Percentiles rank a stretch among this genome's conserved stretches.
These are phyloP conservation scores for Trypanosoma caninum DNA, from an alignment of 208 protist genomes.

Conservation along the genomic window DNA sequence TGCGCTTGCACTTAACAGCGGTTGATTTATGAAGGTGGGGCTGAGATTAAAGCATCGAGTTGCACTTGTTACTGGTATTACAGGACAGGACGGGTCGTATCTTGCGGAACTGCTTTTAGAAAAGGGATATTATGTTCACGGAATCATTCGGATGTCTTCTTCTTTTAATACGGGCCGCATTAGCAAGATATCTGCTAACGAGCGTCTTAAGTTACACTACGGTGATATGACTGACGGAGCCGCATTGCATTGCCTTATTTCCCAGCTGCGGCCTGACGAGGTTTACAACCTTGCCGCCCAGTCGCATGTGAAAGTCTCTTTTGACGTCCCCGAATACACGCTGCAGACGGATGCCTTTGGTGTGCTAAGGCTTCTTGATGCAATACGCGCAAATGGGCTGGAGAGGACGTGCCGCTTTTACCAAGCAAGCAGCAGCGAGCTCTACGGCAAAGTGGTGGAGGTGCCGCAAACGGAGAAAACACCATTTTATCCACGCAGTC, in stretches of 20 bases:
- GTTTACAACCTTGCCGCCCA: conserved; percentile 94
- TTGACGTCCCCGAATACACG: conserved; percentile 95
- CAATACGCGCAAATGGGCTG: conserved; percentile 79
- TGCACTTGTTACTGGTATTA: conserved; percentile 93
- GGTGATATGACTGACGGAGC: conserved; percentile 93
- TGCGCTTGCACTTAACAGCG: not conserved
- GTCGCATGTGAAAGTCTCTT: conserved; percentile 94
- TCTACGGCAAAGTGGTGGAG: conserved; percentile 93
- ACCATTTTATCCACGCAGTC: conserved; percentile 96
- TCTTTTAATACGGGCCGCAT: conserved; percentile 92
- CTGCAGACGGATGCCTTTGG: conserved; percentile 91
- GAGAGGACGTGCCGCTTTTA: conserved; percentile 73
- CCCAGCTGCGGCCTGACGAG: conserved; percentile 67
- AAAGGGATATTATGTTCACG: conserved; percentile 90
- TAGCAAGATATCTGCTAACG: conserved; percentile 80
- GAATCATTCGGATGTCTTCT: conserved; percentile 90
- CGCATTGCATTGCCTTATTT: conserved; percentile 73
- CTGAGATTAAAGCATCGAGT: conserved; percentile 18
- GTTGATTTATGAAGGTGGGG: not conserved
- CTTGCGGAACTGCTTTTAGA: conserved; percentile 65
- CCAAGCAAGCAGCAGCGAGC: conserved; percentile 76
- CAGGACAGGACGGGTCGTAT: conserved; percentile 84
- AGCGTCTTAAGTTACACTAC: conserved; percentile 82
- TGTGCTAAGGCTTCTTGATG: conserved; percentile 90
- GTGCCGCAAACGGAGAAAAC: conserved; percentile 92